A percentile compares a stretch with the other conserved stretches of the same genome.
These are phyloP conservation scores for Oryza meyeriana DNA, from an alignment of 176 grass and related monocot species.

Conservation along the genomic window DNA sequence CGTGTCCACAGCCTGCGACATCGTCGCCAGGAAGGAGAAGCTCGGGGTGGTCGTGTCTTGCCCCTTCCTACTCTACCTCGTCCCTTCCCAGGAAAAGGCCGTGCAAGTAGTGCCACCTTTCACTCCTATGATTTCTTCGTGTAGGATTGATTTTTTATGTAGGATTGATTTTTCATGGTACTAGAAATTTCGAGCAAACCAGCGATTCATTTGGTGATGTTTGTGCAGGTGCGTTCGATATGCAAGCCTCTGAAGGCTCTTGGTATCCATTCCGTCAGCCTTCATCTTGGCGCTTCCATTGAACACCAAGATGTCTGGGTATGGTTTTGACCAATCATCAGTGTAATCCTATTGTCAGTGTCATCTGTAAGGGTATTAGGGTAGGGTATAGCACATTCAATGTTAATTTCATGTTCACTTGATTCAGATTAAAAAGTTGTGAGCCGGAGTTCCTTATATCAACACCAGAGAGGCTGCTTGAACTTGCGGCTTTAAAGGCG, in stretches of 20 bases:
- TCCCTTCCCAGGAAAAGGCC: slow-evolving; percentile 74
- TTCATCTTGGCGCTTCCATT: slow-evolving; percentile 60
- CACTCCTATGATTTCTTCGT: not conserved
- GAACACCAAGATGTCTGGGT: slow-evolving; percentile 82
- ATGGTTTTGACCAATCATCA: not conserved
- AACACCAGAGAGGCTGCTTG: slow-evolving; percentile 75
- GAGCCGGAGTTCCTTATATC: slow-evolving; percentile 93
- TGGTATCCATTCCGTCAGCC: slow-evolving; percentile 87
- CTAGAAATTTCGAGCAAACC: not conserved
- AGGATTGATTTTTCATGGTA: not conserved
- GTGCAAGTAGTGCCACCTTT: slow-evolving; percentile 35
- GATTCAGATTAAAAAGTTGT: slow-evolving; percentile 66
- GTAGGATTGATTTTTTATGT: not conserved
- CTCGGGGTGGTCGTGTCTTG: slow-evolving; percentile 52
- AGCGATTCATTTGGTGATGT: not conserved
- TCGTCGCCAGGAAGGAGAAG: slow-evolving; percentile 82
- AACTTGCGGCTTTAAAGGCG: slow-evolving; percentile 58
- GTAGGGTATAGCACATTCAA: not conserved
- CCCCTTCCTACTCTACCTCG: slow-evolving; percentile 75
- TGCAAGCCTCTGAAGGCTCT: slow-evolving; percentile 74
- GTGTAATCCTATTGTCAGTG: not conserved
- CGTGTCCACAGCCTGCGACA: slow-evolving; percentile 72
- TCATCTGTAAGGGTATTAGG: not conserved
- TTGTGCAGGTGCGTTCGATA: slow-evolving; percentile 57
- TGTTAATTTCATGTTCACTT: slow-evolving; percentile 29